Base-by-base conservation (phyloP, 257 asterid genomes). In the Oldenlandia corymbosa region DNA sequence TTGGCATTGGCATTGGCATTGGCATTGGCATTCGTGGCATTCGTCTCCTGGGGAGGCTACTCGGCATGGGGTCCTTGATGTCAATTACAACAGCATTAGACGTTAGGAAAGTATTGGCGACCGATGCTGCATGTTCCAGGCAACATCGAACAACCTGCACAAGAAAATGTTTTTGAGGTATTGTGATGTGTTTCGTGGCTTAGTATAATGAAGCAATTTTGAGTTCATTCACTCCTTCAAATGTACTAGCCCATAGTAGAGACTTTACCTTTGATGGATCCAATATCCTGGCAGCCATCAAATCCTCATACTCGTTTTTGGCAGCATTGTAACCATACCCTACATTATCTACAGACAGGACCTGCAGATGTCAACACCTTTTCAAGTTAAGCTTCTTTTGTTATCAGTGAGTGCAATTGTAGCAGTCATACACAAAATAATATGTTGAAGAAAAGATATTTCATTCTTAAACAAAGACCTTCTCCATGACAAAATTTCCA, bases 271-370 rank as follows among this genome's bases (percentile, higher is more conserved):
- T 91, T 56, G 96, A 1, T 66, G 98, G 95, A 74, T 91, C 98
- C 45, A 91, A 63, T 39, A 91, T 86, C 58, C 95, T 79, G 28
- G 90, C 90, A 65, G 84, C 88, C 85, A 91, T 84, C 72, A 91
- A 71, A 80, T 91, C 96, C 76, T 88, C 96, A 50, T 91, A 91
- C 66, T 65, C 76, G 71, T 80, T 80, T 37, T 26, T 80, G 64
- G 91, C 96, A 72, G 95, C 96, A 65, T 91, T 91, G 73, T 86
- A 91, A 23, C 98, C 98, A 48, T 78, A 86, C 20, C 71, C 76
- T 45, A 53, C 34, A 50, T 91, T 78, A 37, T 86, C 94, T 0
- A 76, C 75, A 7, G 89, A 82, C 18, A 88, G 73, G 73, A 91
- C 74, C 96, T 91, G 84, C 75, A 73, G 7, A 48, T 50, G 32